A percentile compares a stretch with the other conserved stretches of the same genome.
Conservation (phyloP, 805 yeast species). For the Yarrowia porcina region DNA sequence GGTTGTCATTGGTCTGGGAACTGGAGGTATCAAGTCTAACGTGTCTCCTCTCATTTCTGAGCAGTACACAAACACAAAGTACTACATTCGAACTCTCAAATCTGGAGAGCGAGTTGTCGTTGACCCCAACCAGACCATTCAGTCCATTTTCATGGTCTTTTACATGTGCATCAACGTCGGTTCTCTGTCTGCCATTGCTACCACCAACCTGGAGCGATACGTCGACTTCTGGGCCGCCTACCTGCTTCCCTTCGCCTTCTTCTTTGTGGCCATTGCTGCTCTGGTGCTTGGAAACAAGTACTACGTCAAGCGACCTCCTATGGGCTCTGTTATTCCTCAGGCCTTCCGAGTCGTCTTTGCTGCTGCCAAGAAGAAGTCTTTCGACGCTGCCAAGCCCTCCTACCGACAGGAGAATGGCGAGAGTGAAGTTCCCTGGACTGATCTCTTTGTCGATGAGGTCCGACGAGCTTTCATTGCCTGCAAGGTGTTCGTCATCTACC, state of each 20-base stretch:
- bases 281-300: slow-evolving; percentile 52
- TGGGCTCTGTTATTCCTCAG: slow-evolving; percentile 57
- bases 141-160: slow-evolving; percentile 71
- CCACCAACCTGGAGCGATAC: slow-evolving; percentile 64
- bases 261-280: slow-evolving; percentile 55
- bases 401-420: slow-evolving; percentile 46
- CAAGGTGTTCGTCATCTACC: slow-evolving; percentile 67
- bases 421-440: slow-evolving; percentile 52
- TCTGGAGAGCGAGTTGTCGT: slow-evolving; percentile 65
- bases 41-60: slow-evolving; percentile 74
- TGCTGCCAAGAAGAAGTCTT: slow-evolving; percentile 46
- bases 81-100: slow-evolving; percentile 54
- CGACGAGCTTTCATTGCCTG: slow-evolving; percentile 63
- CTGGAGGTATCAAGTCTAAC: slow-evolving; percentile 79
- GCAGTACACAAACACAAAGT: slow-evolving; percentile 60
- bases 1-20: slow-evolving; percentile 66
- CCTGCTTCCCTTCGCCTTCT: slow-evolving; percentile 66
- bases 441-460: slow-evolving; percentile 71
- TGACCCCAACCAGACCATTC: slow-evolving; percentile 68
- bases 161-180: slow-evolving; percentile 77
- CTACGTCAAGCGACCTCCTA: slow-evolving; percentile 58
- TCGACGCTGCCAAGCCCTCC: slow-evolving; percentile 59
- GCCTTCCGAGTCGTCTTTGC: slow-evolving; percentile 48
- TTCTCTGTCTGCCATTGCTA: slow-evolving; percentile 69
- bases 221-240: slow-evolving; percentile 66